Base-by-base conservation (phyloP, 805 yeast species). In the Cyberlindnera petersonii region DNA sequence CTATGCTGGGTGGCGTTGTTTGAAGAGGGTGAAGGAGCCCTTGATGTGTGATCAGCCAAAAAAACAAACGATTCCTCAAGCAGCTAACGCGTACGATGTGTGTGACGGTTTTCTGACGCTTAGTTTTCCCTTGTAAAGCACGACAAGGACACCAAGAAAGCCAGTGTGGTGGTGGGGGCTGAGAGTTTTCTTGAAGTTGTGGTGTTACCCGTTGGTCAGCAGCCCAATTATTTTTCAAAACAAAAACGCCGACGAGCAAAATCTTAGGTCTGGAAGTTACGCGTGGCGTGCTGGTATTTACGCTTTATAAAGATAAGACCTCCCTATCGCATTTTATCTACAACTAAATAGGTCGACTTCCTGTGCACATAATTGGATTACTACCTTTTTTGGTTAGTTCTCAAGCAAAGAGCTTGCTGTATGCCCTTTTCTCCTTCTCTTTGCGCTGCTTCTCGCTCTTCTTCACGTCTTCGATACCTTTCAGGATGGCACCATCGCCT, bases 341-440 rank as follows among this genome's bases (percentile, higher is more conserved):
- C n/a, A n/a, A n/a, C n/a, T n/a, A n/a, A n/a, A n/a, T n/a, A n/a
- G n/a, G n/a, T n/a, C n/a, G n/a, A n/a, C n/a, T n/a, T n/a, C n/a
- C n/a, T 24, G 27, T 8, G 27, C 9, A 24, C n/a, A 24, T 9
- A 24, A 8, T 24, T 11, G n/a, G n/a, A n/a, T n/a, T n/a, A n/a
- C n/a, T 13, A 24, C n/a, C 14, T 6, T 9, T 13, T 15, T 24
- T 15, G 17, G 31, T 14, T 6, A 6, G 4, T 2, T 16, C 11
- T 40, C 49, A 64, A 5, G 52, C 38, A 49, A 85, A 85, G 68
- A 84, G 77, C 58, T 82, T 84, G 39, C 85, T 68, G 67, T 80
- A 72, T 1, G 88, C 86, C 51, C 79, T 81, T 65, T 78, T 83
- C 54, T 83, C 85, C 58, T 79, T 80, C 37, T 80, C 77, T 39